A percentile compares a stretch with the other conserved stretches of the same genome.
phyloP scores from a whole-genome alignment of 129 eudicot genomes.

The Tagetes patula region DNA sequence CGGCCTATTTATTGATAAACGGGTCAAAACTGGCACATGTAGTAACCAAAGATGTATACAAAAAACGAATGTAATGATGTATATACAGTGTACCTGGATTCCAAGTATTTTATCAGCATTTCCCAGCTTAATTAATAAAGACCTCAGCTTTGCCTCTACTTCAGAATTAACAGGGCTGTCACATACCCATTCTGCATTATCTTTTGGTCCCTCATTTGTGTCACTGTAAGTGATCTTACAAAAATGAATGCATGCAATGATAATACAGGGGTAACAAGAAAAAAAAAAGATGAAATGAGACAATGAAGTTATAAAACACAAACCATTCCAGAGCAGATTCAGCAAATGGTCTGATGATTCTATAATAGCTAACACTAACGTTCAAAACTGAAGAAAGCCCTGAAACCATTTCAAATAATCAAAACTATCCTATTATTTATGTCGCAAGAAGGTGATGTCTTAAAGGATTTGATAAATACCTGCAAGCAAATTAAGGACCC shows the following conservation, averaged over 20 bases:
- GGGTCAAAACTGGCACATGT: not conserved
- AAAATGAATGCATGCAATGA: conserved; percentile 11
- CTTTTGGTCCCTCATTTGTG: conserved; percentile 48
- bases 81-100: conserved; percentile 58
- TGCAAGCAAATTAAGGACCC: conserved; percentile 92
- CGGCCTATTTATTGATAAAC: not conserved
- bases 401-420: conserved; percentile 36
- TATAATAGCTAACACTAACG: conserved; percentile 64
- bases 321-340: conserved; percentile 86
- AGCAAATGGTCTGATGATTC: conserved; percentile 93
- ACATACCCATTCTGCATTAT: conserved; percentile 61
- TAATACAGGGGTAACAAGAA: not conserved
- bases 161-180: conserved; percentile 67
- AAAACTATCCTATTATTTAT: conserved; percentile 1
- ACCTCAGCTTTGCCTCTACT: conserved; percentile 71
- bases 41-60: not conserved
- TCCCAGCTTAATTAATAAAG: conserved; percentile 65
- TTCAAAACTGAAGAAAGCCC: conserved; percentile 88
- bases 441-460: conserved; percentile 12
- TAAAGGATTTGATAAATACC: conserved; percentile 46
- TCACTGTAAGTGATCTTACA: conserved; percentile 45
- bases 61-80: not conserved
- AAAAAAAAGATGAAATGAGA: conserved; percentile 1
- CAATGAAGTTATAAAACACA: conserved; percentile 19
- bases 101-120: conserved; percentile 79